Evolutionary conservation across 169 alveolate species (phyloP).

Genomic region (Miamiensis avidus): DNA sequence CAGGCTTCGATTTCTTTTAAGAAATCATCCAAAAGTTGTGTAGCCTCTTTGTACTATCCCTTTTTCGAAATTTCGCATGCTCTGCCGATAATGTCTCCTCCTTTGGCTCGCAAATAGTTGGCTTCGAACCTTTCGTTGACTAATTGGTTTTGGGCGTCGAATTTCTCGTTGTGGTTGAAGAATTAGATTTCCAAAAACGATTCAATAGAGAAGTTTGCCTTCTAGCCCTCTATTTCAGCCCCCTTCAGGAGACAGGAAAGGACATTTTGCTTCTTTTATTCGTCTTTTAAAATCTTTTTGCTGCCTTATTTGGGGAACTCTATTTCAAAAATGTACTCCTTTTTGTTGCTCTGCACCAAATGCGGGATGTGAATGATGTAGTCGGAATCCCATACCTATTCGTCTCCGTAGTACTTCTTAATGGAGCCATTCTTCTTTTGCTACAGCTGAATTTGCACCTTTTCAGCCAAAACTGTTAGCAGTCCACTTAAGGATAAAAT

Average conservation of each 20-base stretch:
- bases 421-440: neutral
- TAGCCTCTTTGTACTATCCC: neutral
- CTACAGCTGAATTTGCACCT: constrained; percentile 22
- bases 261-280: neutral
- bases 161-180: neutral
- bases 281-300: neutral
- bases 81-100: neutral
- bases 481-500: constrained; percentile 57
- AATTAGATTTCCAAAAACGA: neutral
- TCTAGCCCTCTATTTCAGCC: neutral
- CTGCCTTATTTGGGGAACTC: neutral
- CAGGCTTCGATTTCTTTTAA: neutral
- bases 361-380: neutral
- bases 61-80: neutral
- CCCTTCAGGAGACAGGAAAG: neutral
- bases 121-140: neutral
- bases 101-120: neutral
- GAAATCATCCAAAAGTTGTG: neutral
- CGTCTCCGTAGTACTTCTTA: neutral
- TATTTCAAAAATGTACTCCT: neutral
- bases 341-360: neutral
- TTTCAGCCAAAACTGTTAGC: constrained; percentile 48
- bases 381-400: neutral
- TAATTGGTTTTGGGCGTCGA: too few relatives aligned
- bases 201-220: too few relatives aligned